These are phyloP conservation scores for Sistotremastrum suecicum DNA, from an alignment of 768 basidiomycete genomes.

Conservation along the genomic window DNA sequence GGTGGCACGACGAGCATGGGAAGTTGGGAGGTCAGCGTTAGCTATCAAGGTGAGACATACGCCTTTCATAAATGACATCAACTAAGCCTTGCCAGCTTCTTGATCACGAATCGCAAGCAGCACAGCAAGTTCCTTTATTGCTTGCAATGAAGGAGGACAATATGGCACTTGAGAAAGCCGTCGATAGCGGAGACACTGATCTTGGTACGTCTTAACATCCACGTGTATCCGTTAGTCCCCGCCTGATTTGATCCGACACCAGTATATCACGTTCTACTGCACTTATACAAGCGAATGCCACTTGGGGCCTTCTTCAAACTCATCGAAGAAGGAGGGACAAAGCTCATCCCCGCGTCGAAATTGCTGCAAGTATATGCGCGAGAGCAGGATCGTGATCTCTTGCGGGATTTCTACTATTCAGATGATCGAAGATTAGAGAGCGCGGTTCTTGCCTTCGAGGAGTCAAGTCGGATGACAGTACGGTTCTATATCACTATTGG, in stretches of 20 bases:
- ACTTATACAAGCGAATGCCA: constrained; percentile 68
- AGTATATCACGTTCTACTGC: constrained; percentile 92
- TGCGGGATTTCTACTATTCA: constrained; percentile 94
- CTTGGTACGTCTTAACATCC: constrained; percentile 42
- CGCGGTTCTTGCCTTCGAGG: constrained; percentile 77
- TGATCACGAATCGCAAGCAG: constrained; percentile 80
- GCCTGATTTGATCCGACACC: not conserved
- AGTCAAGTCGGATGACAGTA: constrained; percentile 57
- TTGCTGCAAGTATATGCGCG: constrained; percentile 82
- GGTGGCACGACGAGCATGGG: constrained; percentile 89
- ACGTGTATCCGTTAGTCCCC: not conserved
- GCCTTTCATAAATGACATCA: not conserved
- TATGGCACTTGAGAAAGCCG: constrained; percentile 75
- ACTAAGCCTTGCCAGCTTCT: constrained; percentile 40
- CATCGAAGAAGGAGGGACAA: constrained; percentile 78
- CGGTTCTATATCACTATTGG: constrained; percentile 10
- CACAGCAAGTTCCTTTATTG: constrained; percentile 88
- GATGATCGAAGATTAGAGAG: constrained; percentile 92
- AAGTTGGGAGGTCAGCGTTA: constrained; percentile 61
- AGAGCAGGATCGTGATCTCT: constrained; percentile 81
- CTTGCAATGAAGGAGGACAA: constrained; percentile 91
- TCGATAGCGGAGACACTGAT: constrained; percentile 92
- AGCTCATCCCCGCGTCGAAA: constrained; percentile 58
- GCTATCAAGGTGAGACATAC: constrained; percentile 58
- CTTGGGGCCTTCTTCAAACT: constrained; percentile 90